Evolutionary conservation across 164 flowering plant species (phyloP).

Genomic region (Dillenia turbinata): DNA sequence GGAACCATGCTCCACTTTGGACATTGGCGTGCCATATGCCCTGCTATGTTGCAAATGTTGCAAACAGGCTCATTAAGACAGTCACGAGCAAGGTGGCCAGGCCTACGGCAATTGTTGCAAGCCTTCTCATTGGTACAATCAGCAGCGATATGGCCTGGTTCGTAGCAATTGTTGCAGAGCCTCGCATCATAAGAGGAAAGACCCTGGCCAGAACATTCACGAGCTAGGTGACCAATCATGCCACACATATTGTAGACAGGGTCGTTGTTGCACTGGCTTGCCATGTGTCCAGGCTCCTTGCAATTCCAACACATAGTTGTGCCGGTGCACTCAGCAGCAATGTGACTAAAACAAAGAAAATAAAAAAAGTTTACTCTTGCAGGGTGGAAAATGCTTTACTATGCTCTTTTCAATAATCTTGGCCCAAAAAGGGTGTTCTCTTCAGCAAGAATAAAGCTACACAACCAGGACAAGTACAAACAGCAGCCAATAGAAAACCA

Average conservation of each 20-base stretch:
- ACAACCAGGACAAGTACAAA: too few species aligned
- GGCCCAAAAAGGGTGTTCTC: too few species aligned
- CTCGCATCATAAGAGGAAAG: conserved; percentile 25
- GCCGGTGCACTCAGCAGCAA: conserved; percentile 32
- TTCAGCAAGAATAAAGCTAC: too few species aligned
- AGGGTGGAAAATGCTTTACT: too few species aligned
- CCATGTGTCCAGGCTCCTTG: conserved; percentile 34
- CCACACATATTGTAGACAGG: conserved; percentile 36
- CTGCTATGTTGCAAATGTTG: conserved; percentile 33
- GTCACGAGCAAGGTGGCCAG: conserved; percentile 38
- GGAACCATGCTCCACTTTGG: conserved; percentile 14
- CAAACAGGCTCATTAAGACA: conserved; percentile 39
- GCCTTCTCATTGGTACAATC: conserved; percentile 40
- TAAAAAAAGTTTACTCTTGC: too few species aligned
- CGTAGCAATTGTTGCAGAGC: conserved; percentile 40
- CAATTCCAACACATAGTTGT: conserved; percentile 38
- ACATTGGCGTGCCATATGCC: conserved; percentile 35
- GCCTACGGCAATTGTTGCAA: conserved; percentile 33
- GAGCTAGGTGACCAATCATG: conserved; percentile 31
- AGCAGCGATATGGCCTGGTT: conserved; percentile 36
- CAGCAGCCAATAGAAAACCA: too few species aligned
- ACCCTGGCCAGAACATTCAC: conserved; percentile 20
- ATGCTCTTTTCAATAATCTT: too few species aligned
- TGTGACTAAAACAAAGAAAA: conserved; percentile 19
- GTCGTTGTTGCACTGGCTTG: conserved; percentile 32